Conservation (phyloP, 306 rosid species). For the Luffa acutangula region DNA sequence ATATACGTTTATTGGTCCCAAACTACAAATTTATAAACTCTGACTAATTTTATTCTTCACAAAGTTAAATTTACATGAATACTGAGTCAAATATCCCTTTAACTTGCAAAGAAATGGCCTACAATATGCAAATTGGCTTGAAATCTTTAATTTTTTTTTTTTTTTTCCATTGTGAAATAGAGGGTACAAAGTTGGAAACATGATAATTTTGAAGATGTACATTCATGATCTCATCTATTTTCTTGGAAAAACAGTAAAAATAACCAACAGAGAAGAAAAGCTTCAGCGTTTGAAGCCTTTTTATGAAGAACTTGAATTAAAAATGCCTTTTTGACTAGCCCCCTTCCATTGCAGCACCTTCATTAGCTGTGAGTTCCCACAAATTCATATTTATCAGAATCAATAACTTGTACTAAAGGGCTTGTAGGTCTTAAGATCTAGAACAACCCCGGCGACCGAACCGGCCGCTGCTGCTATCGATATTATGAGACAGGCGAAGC, state of each 20-base stretch:
- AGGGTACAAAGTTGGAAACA: not conserved
- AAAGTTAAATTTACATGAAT: not conserved
- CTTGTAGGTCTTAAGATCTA: constrained; percentile 32
- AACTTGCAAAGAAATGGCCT: not conserved
- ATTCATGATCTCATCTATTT: not conserved
- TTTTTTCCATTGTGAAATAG: not conserved
- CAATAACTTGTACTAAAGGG: constrained; percentile 30
- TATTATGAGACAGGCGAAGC: constrained; percentile 35
- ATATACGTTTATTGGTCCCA: too few relatives aligned
- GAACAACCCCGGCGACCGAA: constrained; percentile 38
- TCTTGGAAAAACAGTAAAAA: not conserved
- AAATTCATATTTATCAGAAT: not conserved
- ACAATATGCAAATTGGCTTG: not conserved
- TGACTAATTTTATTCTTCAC: not conserved
- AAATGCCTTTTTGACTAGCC: not conserved
- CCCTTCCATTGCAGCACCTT: not conserved
- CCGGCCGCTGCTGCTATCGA: constrained; percentile 47
- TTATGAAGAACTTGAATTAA: constrained; percentile 4
- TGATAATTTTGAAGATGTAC: not conserved
- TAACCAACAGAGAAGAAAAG: not conserved
- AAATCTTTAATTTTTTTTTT: not conserved
- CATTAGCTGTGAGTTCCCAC: not conserved
- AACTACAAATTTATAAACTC: not conserved
- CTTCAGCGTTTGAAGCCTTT: constrained; percentile 1
- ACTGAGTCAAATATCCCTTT: not conserved